Percentiles rank a stretch among this genome's conserved stretches.
These are phyloP conservation scores for Rhodamnia argentea DNA, from an alignment of 345 rosid genomes.

Conservation along the genomic window DNA sequence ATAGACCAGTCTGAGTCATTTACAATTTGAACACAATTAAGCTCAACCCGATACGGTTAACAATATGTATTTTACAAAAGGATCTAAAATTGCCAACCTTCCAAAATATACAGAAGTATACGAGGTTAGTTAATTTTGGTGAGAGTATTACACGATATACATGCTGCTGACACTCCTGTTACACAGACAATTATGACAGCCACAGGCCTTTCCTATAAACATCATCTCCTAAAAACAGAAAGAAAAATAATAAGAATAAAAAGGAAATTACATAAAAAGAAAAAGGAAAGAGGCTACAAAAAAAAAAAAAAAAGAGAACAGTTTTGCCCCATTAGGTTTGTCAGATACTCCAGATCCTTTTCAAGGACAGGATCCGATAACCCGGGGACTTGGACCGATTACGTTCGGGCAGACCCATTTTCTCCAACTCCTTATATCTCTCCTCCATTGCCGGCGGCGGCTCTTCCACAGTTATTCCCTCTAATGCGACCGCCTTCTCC, in stretches of 20 bases:
- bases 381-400: constrained; percentile 16
- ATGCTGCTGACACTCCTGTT: neutral
- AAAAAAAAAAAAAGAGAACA: neutral
- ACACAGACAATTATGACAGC: neutral
- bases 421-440: constrained; percentile 3
- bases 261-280: neutral
- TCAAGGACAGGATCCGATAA: constrained; percentile 16
- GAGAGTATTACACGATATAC: neutral
- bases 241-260: neutral
- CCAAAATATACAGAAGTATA: neutral
- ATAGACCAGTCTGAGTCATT: neutral
- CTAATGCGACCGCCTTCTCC: constrained; percentile 7
- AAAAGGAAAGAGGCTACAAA: too few species aligned
- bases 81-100: neutral
- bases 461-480: constrained; percentile 17
- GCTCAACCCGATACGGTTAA: neutral
- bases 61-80: neutral
- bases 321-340: neutral
- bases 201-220: neutral
- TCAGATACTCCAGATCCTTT: constrained; percentile 20
- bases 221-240: neutral
- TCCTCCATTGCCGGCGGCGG: constrained; percentile 12
- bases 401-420: neutral
- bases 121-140: neutral
- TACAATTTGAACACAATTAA: neutral